Conservation (phyloP, 352 stramenopile species). For the Plasmopara viticola region DNA sequence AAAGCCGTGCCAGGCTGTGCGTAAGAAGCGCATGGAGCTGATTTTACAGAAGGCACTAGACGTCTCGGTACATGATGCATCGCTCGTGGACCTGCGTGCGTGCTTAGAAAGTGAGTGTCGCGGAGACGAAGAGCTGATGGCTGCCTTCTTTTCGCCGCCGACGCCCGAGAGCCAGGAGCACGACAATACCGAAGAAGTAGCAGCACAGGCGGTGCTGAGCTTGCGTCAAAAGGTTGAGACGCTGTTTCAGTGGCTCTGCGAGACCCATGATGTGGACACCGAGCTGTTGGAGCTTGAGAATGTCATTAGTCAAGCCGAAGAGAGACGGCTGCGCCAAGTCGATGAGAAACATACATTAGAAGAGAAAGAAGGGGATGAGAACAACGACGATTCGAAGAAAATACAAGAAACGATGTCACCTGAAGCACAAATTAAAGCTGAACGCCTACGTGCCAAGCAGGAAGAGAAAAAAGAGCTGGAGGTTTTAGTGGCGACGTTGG, state of each 20-base stretch:
- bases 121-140: conserved; percentile 43
- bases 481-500: conserved; percentile 28
- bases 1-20: conserved; percentile 20
- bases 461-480: conserved; percentile 45
- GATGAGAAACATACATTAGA: conserved; percentile 15
- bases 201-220: conserved; percentile 43
- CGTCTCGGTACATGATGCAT: conserved; percentile 45
- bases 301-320: conserved; percentile 38
- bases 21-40: conserved; percentile 51
- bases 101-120: conserved; percentile 47
- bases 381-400: conserved; percentile 2
- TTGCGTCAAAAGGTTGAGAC: conserved; percentile 49
- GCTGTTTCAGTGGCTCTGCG: conserved; percentile 46
- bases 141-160: conserved; percentile 35
- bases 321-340: conserved; percentile 29
- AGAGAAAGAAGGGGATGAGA: conserved; percentile 4
- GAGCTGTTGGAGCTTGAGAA: conserved; percentile 46
- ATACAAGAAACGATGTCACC: conserved; percentile 17
- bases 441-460: conserved; percentile 46
- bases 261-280: conserved; percentile 39
- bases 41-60: conserved; percentile 64
- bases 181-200: conserved; percentile 36
- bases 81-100: conserved; percentile 36
- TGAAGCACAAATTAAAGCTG: conserved; percentile 31
- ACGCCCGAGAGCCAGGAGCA: conserved; percentile 18